A percentile compares a stretch with the other conserved stretches of the same genome.
These are phyloP conservation scores for Zymoseptoria crescenta DNA, from an alignment of 2,329 filamentous ascomycete species.

Conservation along the genomic window DNA sequence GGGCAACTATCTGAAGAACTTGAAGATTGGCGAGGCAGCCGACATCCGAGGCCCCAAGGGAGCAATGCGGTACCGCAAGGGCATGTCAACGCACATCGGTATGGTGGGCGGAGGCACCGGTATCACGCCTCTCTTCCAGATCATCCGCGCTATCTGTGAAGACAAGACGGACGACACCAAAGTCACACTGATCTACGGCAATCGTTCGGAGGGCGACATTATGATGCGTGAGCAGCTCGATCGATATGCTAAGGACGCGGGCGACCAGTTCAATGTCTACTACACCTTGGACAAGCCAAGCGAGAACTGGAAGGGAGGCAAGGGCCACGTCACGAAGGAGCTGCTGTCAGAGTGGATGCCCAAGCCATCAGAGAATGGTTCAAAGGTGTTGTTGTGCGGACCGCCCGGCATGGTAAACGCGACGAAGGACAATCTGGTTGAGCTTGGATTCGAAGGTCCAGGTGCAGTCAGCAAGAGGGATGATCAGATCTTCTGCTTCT, in stretches of 20 bases:
- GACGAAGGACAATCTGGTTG: constrained; percentile 39
- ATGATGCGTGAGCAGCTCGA: constrained; percentile 51
- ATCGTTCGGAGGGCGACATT: constrained; percentile 52
- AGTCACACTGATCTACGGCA: constrained; percentile 53
- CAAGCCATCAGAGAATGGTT: constrained; percentile 33
- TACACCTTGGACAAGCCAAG: constrained; percentile 48
- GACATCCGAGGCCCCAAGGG: constrained; percentile 51
- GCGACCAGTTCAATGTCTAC: constrained; percentile 46
- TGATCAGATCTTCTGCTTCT: constrained; percentile 95
- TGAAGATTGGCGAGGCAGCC: constrained; percentile 43
- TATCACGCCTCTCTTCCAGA: constrained; percentile 53
- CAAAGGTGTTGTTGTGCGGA: constrained; percentile 53
- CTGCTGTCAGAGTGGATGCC: constrained; percentile 47
- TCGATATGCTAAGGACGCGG: constrained; percentile 41
- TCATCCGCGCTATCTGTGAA: constrained; percentile 57
- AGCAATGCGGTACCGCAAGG: constrained; percentile 45
- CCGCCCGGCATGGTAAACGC: constrained; percentile 54
- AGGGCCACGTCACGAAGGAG: constrained; percentile 46
- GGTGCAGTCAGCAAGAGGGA: constrained; percentile 88
- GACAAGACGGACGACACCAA: constrained; percentile 51
- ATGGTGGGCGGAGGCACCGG: constrained; percentile 49
- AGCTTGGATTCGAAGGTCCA: constrained; percentile 78
- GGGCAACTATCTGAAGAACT: constrained; percentile 40
- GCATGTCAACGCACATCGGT: constrained; percentile 40
- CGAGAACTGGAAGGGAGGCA: constrained; percentile 41